Base-by-base conservation (phyloP, 441 rosid species). In the Arabidopsis lyrata region DNA sequence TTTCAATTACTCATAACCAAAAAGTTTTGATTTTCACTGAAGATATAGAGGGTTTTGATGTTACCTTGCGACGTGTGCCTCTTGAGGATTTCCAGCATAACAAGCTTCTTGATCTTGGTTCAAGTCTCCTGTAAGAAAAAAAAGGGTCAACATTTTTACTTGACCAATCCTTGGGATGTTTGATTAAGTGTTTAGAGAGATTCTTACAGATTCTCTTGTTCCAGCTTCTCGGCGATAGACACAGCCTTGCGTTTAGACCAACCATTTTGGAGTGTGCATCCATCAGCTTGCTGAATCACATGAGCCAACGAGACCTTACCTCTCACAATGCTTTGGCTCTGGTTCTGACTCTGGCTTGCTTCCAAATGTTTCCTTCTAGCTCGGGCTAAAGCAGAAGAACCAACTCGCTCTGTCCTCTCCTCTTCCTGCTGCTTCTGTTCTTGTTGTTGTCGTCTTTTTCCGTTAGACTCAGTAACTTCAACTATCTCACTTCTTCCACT, bases 141-240 rank as follows among this genome's bases (percentile, higher is more conserved):
- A 53, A 45, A 67, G 12, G 13, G 9, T 8, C 1, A 7, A 22
- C 22, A 6, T 5, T 34, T 61, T 47, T 3, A 66, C 64, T 3
- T 55, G 66, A 58, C 9, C 48, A 31, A 24, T 38, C 32, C 27
- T 57, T 59, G 0, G 24, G 32, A 54, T 61, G 61, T 55, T 66
- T 52, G 63, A 66, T 31, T 5, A 4, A 59, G 29, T 72, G 63
- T 63, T 63, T 48, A 62, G 14, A 62, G 14, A 73, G 64, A 68
- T 69, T 84, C 97, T 42, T 82, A 96, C 99, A 96, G 85, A 71
- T 96, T 96, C 75, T 96, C 99, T 82, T 93, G 97, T 82, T 96
- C 99, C 44, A 96, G 98, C 85, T 87, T 96, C 85, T 93, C 99
- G 2, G 98, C 99, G 6, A 96, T 91, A 38, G 98, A 96, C 77